Evolutionary conservation across 805 yeast species (phyloP).

Genomic region (Saccharomycopsis sp.): DNA sequence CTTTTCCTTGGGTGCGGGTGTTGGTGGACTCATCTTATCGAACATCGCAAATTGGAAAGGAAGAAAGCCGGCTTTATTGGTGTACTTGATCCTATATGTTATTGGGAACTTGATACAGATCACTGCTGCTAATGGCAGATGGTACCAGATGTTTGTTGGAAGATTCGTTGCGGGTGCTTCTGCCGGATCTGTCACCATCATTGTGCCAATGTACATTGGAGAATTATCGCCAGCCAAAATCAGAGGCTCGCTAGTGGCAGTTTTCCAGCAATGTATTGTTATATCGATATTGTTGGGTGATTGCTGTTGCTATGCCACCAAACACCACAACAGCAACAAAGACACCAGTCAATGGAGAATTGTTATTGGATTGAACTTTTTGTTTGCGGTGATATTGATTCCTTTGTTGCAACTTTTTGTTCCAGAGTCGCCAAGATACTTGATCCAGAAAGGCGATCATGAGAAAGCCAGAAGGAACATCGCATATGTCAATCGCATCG

Average conservation of each 20-base stretch:
- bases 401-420: conserved; percentile 46
- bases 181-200: conserved; percentile 66
- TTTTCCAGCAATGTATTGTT: conserved; percentile 69
- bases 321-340: conserved; percentile 26
- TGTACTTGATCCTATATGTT: conserved; percentile 40
- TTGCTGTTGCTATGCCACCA: conserved; percentile 64
- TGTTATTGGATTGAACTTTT: conserved; percentile 58
- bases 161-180: conserved; percentile 67
- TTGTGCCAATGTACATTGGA: conserved; percentile 71
- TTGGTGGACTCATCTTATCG: conserved; percentile 59
- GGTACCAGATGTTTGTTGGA: conserved; percentile 47
- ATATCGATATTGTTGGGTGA: conserved; percentile 68
- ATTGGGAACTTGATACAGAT: conserved; percentile 48
- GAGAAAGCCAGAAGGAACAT: conserved; percentile 43
- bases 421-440: conserved; percentile 71
- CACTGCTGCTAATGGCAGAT: conserved; percentile 38
- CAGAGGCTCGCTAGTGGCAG: conserved; percentile 70
- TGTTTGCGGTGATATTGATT: conserved; percentile 52
- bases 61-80: conserved; percentile 43
- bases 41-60: conserved; percentile 49
- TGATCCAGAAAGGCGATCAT: conserved; percentile 46
- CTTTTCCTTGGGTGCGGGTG: conserved; percentile 65
- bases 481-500: conserved; percentile 51
- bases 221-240: conserved; percentile 75
- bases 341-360: conserved; percentile 56